Conservation (phyloP, 139 green algal species). For the Zygnema cylindricum region DNA sequence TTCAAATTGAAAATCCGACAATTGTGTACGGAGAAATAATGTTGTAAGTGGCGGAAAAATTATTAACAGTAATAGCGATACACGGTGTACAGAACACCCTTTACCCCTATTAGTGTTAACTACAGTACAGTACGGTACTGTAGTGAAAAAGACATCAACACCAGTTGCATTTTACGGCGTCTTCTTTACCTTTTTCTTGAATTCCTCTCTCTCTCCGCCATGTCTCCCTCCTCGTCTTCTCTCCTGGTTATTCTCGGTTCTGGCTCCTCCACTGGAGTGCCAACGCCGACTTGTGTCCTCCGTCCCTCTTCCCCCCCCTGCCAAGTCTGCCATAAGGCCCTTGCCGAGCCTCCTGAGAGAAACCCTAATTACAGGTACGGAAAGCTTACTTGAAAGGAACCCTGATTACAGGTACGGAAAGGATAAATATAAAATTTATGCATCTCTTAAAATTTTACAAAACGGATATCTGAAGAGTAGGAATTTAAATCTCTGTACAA, state of each 20-base stretch:
- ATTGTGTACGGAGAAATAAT: too few relatives aligned
- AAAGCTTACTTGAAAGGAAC: background rate
- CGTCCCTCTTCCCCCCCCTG: conserved; percentile 28
- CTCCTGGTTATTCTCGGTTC: conserved; percentile 49
- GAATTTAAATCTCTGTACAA: background rate
- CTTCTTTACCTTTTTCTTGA: too few relatives aligned
- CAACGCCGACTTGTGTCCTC: conserved; percentile 41
- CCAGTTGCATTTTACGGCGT: too few relatives aligned
- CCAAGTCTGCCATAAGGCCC: conserved; percentile 32
- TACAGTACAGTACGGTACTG: too few relatives aligned
- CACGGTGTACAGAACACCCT: too few relatives aligned
- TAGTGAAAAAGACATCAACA: too few relatives aligned
- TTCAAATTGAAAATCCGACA: too few relatives aligned
- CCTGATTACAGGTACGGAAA: conserved; percentile 8
- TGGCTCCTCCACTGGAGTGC: conserved; percentile 52
- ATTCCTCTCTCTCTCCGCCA: too few relatives aligned
- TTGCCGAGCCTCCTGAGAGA: conserved; percentile 19
- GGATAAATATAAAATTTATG: background rate
- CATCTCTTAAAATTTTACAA: background rate
- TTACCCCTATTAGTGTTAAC: too few relatives aligned
- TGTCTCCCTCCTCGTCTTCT: too few relatives aligned
- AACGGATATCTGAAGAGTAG: background rate
- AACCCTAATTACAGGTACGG: conserved; percentile 45
- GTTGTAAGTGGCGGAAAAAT: too few relatives aligned
- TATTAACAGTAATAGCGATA: too few relatives aligned